Evolutionary conservation across 352 stramenopile genomes (phyloP), one percentile per base, ranked within the genome.

Genomic region (Aphanomyces stellatus): DNA sequence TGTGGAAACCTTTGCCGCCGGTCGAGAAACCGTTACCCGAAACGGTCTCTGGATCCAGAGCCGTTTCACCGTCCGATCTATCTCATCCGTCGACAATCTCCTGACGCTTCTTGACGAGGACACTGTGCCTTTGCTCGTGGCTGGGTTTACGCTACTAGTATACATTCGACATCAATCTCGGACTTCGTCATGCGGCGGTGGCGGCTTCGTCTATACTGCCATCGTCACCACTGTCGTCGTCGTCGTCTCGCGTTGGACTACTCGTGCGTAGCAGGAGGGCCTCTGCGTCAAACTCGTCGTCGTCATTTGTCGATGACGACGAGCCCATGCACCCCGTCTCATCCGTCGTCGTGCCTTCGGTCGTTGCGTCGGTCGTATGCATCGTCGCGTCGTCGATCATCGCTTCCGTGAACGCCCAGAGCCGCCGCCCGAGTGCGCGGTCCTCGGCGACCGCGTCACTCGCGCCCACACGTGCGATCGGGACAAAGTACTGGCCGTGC

Each of bases 321-420:
- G n/a, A 46, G 37, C n/a, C n/a, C 37, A 19, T 46, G 37, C 37
- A 46, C 11, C n/a, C 37, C n/a, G 13, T 19, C n/a, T 46, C 37
- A 46, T 46, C 37, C n/a, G 37, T 11, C 13, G 11, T 46, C 37
- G 37, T 46, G 13, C 37, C 37, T 11, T 19, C 13, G 37, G n/a
- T 46, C 37, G 13, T 19, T 19, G 37, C n/a, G 11, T 46, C 37
- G 37, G 37, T n/a, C 37, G 37, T 53, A 19, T 28, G 22, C 46
- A 57, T 35, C 49, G 49, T 40, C 27, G 42, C 25, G 8, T 57
- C 49, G 49, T 13, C 19, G 42, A 67, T 67, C 37, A 67, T 28
- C 34, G 48, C 41, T 27, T 67, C 60, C 2, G 60, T 67, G 24
- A 67, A 57, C 40, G 46, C 48, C 60, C 60, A 67, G 11, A 67